Base-by-base conservation (phyloP, 1,139 yeast species). In the Yamadazyma spencermartinsiae region DNA sequence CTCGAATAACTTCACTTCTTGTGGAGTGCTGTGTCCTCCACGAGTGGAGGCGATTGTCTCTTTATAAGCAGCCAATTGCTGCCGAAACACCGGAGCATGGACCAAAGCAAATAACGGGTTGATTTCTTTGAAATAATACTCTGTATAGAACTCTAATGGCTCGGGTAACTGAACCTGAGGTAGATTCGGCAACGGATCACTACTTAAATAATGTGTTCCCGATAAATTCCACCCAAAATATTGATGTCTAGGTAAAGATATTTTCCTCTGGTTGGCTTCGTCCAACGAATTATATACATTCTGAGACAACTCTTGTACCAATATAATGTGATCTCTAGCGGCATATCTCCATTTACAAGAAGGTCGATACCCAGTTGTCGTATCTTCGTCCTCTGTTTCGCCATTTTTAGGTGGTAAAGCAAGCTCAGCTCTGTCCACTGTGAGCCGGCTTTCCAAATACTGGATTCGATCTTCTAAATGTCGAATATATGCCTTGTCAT, bases 151-250 rank as follows among this genome's bases (percentile, higher is more conserved):
- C 3, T 39, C 41, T 6, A 56, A 40, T 15, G 52, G 48, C 17
- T 40, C 17, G 13, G 52, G 49, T 6, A 51, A 40, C 17, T 42
- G 40, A n/a, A 56, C 34, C 6, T 56, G 56, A 4, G 74, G 72
- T 3, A 55, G 35, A 4, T 56, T 54, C 3, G 79, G 76, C 15
- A 75, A 54, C 6, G 55, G 56, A 29, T 72, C 72, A 5, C 69
- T 61, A 18, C 58, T 56, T 14, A 78, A 49, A 50, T 76, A 81
- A 46, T 73, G 74, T 15, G 70, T 70, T 1, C 86, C 86, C 26
- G 77, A 68, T 76, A 80, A 64, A 52, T 81, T 81, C 86, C 86
- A 81, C 12, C 84, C 86, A 50, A 78, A 81, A 44, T 69, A 75
- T 51, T 81, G 86, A 14, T 69, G 61, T 41, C 86, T 57, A 3